Base-by-base conservation (phyloP, 116 monocot species). In the Phalaenopsis hybrid region DNA sequence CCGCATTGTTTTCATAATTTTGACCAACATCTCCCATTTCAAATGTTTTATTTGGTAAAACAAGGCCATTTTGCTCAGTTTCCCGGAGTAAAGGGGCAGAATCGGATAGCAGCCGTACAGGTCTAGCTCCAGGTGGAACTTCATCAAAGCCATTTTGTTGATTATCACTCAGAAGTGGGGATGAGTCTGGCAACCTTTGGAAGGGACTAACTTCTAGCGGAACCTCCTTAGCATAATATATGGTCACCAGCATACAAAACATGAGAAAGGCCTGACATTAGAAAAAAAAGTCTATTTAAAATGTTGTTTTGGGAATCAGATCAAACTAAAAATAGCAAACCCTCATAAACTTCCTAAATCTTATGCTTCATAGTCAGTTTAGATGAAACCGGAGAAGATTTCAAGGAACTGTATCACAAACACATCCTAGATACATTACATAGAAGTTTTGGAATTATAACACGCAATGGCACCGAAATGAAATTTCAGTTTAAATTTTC, bases 201-300 rank as follows among this genome's bases (percentile, higher is more conserved):
- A 79, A 21, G 33, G 76, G n/a, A 4, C 61, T 80, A 59, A 84
- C 63, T 88, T 83, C 88, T 37, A 98, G 78, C 15, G 95, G 95
- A 70, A 89, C 79, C 81, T 98, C 98, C 77, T 92, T 83, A 79
- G 98, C 92, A 86, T 90, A 98, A 85, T 93, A 88, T 79, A 98
- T 79, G 31, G 95, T 98, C 33, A 98, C 89, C 59, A 83, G 82
- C 89, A 93, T 92, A 87, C 98, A 98, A 58, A 93, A 89, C 78
- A 92, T 61, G 57, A 98, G 93, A 72, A 98, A 98, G n/a, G 86
- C 85, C 98, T 98, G 94, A 57, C 28, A 77, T 28, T 10, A 5
- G 45, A 77, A 77, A 4, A 77, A 49, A 37, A 15, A 77, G 23
- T 50, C 15, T 51, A 49, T 7, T 12, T 77, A 44, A 70, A 73